Evolutionary conservation across 768 basidiomycete species (phyloP).

Genomic region (Phallus indusiatus): DNA sequence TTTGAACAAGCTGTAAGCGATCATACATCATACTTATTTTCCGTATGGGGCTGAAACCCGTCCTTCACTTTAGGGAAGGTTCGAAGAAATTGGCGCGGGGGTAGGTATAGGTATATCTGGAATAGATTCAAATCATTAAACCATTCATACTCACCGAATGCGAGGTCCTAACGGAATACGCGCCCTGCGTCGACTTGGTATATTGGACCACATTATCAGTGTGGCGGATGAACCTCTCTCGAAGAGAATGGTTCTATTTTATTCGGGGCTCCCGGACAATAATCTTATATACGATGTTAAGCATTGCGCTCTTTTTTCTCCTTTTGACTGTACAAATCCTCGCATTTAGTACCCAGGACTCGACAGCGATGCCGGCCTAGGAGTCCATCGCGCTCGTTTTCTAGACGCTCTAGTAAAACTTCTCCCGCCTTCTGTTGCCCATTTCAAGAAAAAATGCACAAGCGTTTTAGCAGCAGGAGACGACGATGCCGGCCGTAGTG

Average conservation of each 20-base stretch:
- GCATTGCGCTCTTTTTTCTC: background rate
- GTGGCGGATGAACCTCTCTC: conserved; percentile 27
- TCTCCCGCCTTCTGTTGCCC: conserved; percentile 31
- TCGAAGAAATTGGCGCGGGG: conserved; percentile 47
- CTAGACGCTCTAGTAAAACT: conserved; percentile 37
- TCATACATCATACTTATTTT: background rate
- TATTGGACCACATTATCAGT: conserved; percentile 33
- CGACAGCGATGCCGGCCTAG: conserved; percentile 30
- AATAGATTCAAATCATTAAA: background rate
- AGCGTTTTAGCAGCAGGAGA: conserved; percentile 19
- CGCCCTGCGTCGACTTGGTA: conserved; percentile 34
- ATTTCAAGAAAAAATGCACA: conserved; percentile 43
- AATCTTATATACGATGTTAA: conserved; percentile 38
- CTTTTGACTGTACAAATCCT: background rate
- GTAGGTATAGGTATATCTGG: conserved; percentile 35
- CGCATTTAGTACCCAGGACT: conserved; percentile 23
- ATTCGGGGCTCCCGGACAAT: conserved; percentile 34
- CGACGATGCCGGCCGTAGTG: background rate
- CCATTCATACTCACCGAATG: background rate
- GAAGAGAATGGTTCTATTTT: conserved; percentile 27
- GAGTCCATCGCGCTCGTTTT: conserved; percentile 41
- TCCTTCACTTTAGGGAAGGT: conserved; percentile 26
- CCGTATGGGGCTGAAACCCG: background rate
- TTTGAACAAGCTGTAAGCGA: conserved; percentile 43
- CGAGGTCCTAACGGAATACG: conserved; percentile 44